Percentiles rank a stretch among this genome's conserved stretches.
Evolutionary conservation across 2,329 filamentous ascomycete species (phyloP).

Genomic region (Byssochlamys sp.): DNA sequence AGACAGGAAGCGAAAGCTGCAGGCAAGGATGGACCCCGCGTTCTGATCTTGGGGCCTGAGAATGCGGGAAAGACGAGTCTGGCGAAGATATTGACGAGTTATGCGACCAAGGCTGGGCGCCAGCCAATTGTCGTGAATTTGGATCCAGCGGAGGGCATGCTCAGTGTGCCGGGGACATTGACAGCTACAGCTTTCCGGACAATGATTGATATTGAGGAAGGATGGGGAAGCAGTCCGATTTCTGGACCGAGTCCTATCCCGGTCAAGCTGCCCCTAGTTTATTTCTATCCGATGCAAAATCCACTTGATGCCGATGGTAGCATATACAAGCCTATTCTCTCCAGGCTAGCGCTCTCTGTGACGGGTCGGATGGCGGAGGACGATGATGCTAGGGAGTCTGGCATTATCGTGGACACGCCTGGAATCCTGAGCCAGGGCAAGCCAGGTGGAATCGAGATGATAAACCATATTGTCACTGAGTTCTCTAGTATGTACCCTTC

Average conservation of each 20-base stretch:
- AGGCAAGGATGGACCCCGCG: slow-evolving; percentile 58
- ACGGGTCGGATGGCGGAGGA: slow-evolving; percentile 71
- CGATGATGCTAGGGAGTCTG: slow-evolving; percentile 57
- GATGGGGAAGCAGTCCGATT: slow-evolving; percentile 82
- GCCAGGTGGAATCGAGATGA: slow-evolving; percentile 58
- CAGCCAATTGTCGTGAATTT: slow-evolving; percentile 77
- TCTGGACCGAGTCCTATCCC: slow-evolving; percentile 80
- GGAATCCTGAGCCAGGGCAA: slow-evolving; percentile 58
- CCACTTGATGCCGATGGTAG: slow-evolving; percentile 60
- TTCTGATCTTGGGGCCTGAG: slow-evolving; percentile 70
- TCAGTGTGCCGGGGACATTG: slow-evolving; percentile 69
- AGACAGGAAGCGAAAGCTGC: slow-evolving; percentile 51
- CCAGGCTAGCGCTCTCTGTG: slow-evolving; percentile 67
- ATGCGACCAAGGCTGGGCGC: slow-evolving; percentile 62
- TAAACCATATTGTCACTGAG: slow-evolving; percentile 68
- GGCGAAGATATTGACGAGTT: slow-evolving; percentile 65
- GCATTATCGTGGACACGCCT: slow-evolving; percentile 78
- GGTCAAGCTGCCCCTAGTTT: slow-evolving; percentile 83
- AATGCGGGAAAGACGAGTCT: slow-evolving; percentile 76
- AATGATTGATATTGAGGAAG: slow-evolving; percentile 77
- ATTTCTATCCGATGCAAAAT: slow-evolving; percentile 69
- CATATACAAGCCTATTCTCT: slow-evolving; percentile 65
- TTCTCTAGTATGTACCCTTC: slow-evolving; percentile 45
- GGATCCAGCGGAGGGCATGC: slow-evolving; percentile 69
- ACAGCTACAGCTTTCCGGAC: slow-evolving; percentile 80